Base-by-base conservation (phyloP, 2,329 filamentous ascomycete species). In the Sporothrix brunneoviolacea region DNA sequence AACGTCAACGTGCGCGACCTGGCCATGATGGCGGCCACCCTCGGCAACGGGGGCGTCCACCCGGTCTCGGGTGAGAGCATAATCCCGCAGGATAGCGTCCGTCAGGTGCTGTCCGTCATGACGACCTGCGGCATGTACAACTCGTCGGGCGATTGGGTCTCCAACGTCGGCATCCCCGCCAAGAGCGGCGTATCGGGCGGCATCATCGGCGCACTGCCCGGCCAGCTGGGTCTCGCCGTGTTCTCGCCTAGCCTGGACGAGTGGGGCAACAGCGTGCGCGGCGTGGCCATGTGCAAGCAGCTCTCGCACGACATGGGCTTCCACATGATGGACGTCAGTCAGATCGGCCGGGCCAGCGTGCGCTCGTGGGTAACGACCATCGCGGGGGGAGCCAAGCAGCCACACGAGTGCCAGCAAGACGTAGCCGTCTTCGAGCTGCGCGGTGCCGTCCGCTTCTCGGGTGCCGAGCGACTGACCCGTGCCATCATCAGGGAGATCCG, bases 121-220 rank as follows among this genome's bases (percentile, higher is more conserved):
- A 16, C 43, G 10, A 46, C 43, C 3, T 46, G 43, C 33, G 43
- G 43, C 43, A 46, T 46, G 43, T 46, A 46, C 43, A 46, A 46
- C 43, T 28, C 43, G 30, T 46, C 43, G 4, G 43, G 43, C 22
- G 43, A 37, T 0, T 46, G 43, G 43, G 15, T 46, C 12, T 22
- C 43, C 9, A 37, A 33, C 22, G 43, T 46, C 22, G 43, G 43
- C 33, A 46, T 46, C 43, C 43, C 43, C 5, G 43, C 43, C 33
- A 46, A 46, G 43, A 46, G 43, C 43, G 43, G 43, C n/a, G 43
- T 46, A 1, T 37, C 43, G 3, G 43, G 43, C 15, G 43, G 43
- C 22, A 46, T 46, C 43, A 37, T 46, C 10, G 43, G 43, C 19
- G 43, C 43, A 2, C 43, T 46, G 22, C 43, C 43, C n/a, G 43